These are phyloP conservation scores for Trametes elegans DNA, from an alignment of 768 basidiomycete genomes.

Conservation along the genomic window DNA sequence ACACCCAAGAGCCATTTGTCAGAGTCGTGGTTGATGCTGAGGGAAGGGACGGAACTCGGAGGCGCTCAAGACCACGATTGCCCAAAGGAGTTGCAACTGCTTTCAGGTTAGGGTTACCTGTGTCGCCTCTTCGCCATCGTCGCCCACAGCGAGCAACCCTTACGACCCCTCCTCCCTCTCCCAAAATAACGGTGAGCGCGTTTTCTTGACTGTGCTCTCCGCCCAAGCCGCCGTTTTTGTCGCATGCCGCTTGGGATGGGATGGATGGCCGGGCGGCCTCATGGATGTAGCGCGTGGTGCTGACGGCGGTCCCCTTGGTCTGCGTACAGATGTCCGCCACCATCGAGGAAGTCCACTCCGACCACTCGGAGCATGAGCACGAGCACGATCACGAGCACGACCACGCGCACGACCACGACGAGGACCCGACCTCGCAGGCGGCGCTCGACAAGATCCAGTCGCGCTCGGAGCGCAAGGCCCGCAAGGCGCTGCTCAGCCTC, in stretches of 20 bases:
- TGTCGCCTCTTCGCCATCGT: conserved; percentile 29
- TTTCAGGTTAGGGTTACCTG: conserved; percentile 29
- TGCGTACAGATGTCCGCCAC: conserved; percentile 66
- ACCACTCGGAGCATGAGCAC: conserved; percentile 63
- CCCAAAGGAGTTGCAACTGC: too few species aligned
- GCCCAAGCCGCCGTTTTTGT: background rate
- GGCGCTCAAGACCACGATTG: too few species aligned
- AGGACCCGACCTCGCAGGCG: conserved; percentile 81
- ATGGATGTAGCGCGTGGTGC: conserved; percentile 30
- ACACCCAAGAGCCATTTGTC: too few species aligned
- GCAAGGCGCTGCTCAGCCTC: conserved; percentile 87
- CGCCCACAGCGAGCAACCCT: conserved; percentile 35
- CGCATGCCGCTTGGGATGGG: conserved; percentile 6
- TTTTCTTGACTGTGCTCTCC: background rate
- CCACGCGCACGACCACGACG: conserved; percentile 59
- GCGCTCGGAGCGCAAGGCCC: conserved; percentile 90
- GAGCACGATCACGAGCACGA: conserved; percentile 53
- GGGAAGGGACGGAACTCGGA: too few species aligned
- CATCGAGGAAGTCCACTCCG: conserved; percentile 81
- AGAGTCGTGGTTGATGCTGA: too few species aligned
- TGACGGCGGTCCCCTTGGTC: background rate
- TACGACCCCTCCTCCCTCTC: conserved; percentile 10
- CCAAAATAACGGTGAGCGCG: conserved; percentile 27
- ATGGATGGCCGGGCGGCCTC: conserved; percentile 30
- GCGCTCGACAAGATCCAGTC: conserved; percentile 93